Evolutionary conservation across 768 basidiomycete genomes (phyloP).

Genomic region (Russula foetens): DNA sequence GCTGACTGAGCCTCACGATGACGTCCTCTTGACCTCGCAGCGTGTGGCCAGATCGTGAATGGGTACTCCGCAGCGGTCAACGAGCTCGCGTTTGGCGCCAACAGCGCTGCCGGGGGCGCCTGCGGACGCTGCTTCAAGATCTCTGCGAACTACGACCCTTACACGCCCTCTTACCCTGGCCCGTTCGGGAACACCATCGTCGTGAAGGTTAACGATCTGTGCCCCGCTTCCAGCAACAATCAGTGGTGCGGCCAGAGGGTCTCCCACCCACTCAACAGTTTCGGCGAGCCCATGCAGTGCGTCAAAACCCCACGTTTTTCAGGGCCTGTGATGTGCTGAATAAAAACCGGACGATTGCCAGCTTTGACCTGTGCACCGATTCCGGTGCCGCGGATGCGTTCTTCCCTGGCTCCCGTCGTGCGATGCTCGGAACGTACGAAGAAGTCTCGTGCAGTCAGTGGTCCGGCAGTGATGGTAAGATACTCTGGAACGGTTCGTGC

Average conservation of each 20-base stretch:
- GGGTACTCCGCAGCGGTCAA: constrained; percentile 52
- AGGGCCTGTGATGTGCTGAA: background rate
- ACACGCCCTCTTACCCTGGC: constrained; percentile 39
- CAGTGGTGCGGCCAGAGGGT: constrained; percentile 48
- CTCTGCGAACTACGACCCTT: constrained; percentile 44
- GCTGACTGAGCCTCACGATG: background rate
- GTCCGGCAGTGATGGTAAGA: constrained; percentile 45
- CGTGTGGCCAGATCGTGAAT: constrained; percentile 42
- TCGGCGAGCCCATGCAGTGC: constrained; percentile 41
- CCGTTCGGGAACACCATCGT: constrained; percentile 44
- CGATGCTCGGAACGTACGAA: constrained; percentile 42
- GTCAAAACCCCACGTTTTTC: constrained; percentile 15
- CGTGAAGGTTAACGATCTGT: constrained; percentile 41
- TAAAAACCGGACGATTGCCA: constrained; percentile 20
- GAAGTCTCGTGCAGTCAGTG: constrained; percentile 53
- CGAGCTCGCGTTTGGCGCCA: constrained; percentile 47
- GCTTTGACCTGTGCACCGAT: constrained; percentile 56
- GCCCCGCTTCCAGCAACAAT: constrained; percentile 29
- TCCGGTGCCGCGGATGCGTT: constrained; percentile 45
- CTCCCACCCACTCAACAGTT: constrained; percentile 32
- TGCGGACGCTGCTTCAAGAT: constrained; percentile 55
- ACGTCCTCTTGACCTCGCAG: constrained; percentile 23
- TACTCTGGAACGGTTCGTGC: constrained; percentile 42
- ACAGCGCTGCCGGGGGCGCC: constrained; percentile 46
- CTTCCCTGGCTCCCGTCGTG: constrained; percentile 49